Conservation (phyloP, 176 grass and related monocot species). For the Ananas comosus region DNA sequence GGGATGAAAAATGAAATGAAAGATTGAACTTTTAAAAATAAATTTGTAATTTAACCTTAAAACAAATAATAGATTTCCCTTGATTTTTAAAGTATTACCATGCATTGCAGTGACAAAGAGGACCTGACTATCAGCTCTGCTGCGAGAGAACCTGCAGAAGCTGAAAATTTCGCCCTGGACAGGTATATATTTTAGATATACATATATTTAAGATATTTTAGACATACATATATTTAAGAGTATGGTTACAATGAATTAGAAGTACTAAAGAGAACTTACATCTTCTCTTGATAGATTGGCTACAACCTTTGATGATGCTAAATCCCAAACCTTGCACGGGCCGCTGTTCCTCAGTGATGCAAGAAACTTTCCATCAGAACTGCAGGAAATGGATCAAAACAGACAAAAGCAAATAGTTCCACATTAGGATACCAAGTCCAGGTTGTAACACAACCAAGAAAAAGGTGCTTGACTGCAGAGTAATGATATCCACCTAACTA, state of each 20-base stretch:
- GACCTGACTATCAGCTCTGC: slow-evolving; percentile 27
- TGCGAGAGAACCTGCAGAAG: slow-evolving; percentile 71
- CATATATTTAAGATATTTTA: slow-evolving; percentile 15
- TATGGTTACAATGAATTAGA: not conserved
- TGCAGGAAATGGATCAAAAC: slow-evolving; percentile 23
- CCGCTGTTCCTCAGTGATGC: slow-evolving; percentile 62
- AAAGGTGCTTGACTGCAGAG: no score
- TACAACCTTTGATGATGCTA: slow-evolving; percentile 44
- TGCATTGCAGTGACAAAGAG: slow-evolving; percentile 71
- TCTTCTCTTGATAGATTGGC: slow-evolving; percentile 71
- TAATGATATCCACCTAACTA: no score
- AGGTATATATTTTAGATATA: slow-evolving; percentile 17
- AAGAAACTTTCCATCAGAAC: slow-evolving; percentile 70
- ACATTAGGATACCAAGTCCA: not conserved
- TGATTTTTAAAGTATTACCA: slow-evolving; percentile 41
- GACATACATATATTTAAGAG: slow-evolving; percentile 9
- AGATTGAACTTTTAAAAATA: not conserved
- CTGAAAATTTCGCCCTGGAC: slow-evolving; percentile 91
- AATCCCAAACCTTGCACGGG: slow-evolving; percentile 78
- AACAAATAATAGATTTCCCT: slow-evolving; percentile 7
- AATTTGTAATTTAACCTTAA: slow-evolving; percentile 1
- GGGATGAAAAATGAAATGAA: no score
- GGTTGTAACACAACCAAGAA: no score
- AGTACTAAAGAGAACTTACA: slow-evolving; percentile 30
- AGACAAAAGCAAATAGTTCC: slow-evolving; percentile 10